Evolutionary conservation across 2,329 filamentous ascomycete species (phyloP), one percentile per base, ranked within the genome.

Genomic region (Ophiostoma tasmaniense): DNA sequence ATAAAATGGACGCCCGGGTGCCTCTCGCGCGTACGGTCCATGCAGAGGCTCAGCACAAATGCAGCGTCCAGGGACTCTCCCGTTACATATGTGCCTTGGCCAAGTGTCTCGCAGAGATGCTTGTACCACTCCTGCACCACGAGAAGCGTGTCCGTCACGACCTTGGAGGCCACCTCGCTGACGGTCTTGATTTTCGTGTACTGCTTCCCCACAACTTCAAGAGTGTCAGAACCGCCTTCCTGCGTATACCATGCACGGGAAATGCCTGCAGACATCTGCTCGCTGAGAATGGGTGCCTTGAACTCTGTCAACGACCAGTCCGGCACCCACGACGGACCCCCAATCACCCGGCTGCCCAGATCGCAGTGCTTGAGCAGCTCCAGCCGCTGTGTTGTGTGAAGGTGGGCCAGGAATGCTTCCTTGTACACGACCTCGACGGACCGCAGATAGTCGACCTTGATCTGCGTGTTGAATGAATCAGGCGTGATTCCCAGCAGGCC

Each of bases 21-120:
- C 52, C 33, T 30, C 52, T 67, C 66, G 33, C 66, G 50, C 52
- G 50, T 67, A n/a, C 66, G 66, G 52, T 67, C 45, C 66, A 67
- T 67, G 22, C 66, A 67, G 10, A 67, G 66, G 14, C 52, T 67
- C 66, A 67, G 66, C 17, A 45, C 66, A 30, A 67, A 67, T 22
- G 52, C 66, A 22, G 66, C 66, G 30, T 67, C 66, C 52, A 67
- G 45, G 22, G 66, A 61, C 52, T 67, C 66, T 22, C 66, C 66
- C 33, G 66, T 67, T 8, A 62, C 52, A 35, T 67, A 67, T 37
- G 35, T 67, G 35, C 35, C 66, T 22, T 55, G 50, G 7, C 22
- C 45, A 3, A 3, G 14, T 3, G 61, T 42, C 33, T 22, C 14
- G 5, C 33, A 20, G 11, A 61, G 30, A 8, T 61, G 50, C 30